phyloP scores from a whole-genome alignment of 2,329 filamentous ascomycete genomes.

The Monosporascus sp. region DNA sequence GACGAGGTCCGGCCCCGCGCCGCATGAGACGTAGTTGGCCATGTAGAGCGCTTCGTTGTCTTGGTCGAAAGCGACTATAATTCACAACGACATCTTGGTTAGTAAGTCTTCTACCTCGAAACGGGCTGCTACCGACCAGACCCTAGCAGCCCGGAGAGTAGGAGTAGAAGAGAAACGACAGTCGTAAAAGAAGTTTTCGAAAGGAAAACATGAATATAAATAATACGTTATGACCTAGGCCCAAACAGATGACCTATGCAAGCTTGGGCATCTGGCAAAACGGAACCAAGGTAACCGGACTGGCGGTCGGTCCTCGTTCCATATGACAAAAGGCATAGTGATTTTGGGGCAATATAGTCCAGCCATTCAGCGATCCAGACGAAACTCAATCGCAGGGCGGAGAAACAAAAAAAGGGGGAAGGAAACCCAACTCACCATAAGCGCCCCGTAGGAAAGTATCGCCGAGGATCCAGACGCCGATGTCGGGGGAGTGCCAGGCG shows the following conservation, averaged over 20 bases:
- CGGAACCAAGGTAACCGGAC: too few species aligned
- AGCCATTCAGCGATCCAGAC: too few species aligned
- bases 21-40: conserved; percentile 21
- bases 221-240: too few species aligned
- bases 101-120: neutral
- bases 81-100: neutral
- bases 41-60: conserved; percentile 25
- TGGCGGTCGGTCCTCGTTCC: too few species aligned
- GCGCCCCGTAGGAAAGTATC: conserved; percentile 27
- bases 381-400: neutral
- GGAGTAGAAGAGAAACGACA: too few species aligned
- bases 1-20: conserved; percentile 18
- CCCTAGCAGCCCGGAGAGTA: too few species aligned
- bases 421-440: conserved; percentile 18
- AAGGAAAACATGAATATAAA: too few species aligned
- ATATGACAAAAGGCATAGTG: neutral
- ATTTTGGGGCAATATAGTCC: too few species aligned
- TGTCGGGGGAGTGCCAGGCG: conserved; percentile 14
- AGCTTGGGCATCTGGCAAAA: too few species aligned
- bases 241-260: too few species aligned
- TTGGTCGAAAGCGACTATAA: conserved; percentile 25
- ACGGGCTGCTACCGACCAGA: too few species aligned
- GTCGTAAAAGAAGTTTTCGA: too few species aligned
- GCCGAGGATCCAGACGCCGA: conserved; percentile 24
- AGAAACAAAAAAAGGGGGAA: neutral